These are phyloP conservation scores for Oryza glumipatula DNA, from an alignment of 176 grass and related monocot species.

Conservation along the genomic window DNA sequence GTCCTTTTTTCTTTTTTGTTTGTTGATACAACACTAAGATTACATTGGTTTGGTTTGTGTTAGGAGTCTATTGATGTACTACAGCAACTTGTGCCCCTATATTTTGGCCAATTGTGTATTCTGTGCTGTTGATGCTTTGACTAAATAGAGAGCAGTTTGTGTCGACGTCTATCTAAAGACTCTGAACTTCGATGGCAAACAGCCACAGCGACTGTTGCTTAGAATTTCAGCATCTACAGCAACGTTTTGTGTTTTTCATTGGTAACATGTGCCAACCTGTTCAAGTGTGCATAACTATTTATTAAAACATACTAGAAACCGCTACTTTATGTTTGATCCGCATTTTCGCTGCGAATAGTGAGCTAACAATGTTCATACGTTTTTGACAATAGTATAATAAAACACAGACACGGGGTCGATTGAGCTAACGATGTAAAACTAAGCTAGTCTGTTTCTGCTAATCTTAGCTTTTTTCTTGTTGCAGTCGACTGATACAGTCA, in stretches of 20 bases:
- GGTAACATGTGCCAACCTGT: neutral
- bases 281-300: neutral
- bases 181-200: neutral
- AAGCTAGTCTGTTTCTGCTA: too few relatives aligned
- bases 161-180: neutral
- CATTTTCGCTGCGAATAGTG: neutral
- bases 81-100: conserved; percentile 24
- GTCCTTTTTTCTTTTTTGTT: conserved; percentile 18
- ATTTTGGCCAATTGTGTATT: conserved; percentile 16
- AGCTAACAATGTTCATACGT: too few relatives aligned
- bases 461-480: too few relatives aligned
- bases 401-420: too few relatives aligned
- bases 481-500: too few relatives aligned
- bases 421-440: too few relatives aligned
- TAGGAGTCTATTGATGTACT: conserved; percentile 49
- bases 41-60: conserved; percentile 41
- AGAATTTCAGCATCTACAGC: neutral
- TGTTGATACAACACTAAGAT: conserved; percentile 29
- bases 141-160: neutral
- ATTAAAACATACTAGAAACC: neutral
- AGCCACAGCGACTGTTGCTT: neutral
- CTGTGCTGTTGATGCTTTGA: conserved; percentile 26
- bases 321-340: too few relatives aligned
- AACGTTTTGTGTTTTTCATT: neutral
- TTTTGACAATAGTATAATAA: too few relatives aligned